Evolutionary conservation across 2,329 filamentous ascomycete genomes (phyloP), one percentile per base, ranked within the genome.

Genomic region (Capronia coronata): DNA sequence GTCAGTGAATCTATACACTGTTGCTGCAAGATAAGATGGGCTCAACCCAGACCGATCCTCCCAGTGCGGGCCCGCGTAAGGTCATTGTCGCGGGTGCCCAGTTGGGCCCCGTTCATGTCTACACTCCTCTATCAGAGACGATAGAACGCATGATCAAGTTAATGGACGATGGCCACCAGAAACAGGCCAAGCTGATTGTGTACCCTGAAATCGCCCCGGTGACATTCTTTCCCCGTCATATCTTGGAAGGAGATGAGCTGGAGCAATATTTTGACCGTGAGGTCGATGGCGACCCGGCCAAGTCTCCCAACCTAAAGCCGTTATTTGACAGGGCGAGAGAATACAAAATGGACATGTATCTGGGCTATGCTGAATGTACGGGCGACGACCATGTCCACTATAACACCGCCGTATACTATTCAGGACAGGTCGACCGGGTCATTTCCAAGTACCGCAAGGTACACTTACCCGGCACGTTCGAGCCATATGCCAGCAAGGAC

Each of bases 201-300:
- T 79, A 73, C 55, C 76, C 76, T 1, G 76, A 79, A 61, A 66
- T 70, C n/a, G 71, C 75, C 9, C 68, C 79, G 10, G 78, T 75
- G 0, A 79, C 76, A 1, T 79, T 80, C 67, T 79, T 79, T 60
- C 76, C 76, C 0, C 70, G 74, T 3, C 70, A 75, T 55, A 70
- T 77, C 51, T 61, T 68, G 7, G 69, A 74, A 48, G 61, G 66
- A 19, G 60, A 63, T 11, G 68, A 75, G 34, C 63, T 78, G 10
- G 72, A 73, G 40, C 56, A 60, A 5, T 77, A 72, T 64, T 79
- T 79, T 57, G 77, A 79, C 56, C 67, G 69, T 48, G 67, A 64
- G 55, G 55, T 52, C n/a, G 49, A 54, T 27, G 70, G 70, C 32
- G 68, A 71, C 25, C 63, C 65, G 48, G 62, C 61, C 21, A 61